Evolutionary conservation across 2,329 filamentous ascomycete species (phyloP).

Genomic region (Aspergillus sp.): DNA sequence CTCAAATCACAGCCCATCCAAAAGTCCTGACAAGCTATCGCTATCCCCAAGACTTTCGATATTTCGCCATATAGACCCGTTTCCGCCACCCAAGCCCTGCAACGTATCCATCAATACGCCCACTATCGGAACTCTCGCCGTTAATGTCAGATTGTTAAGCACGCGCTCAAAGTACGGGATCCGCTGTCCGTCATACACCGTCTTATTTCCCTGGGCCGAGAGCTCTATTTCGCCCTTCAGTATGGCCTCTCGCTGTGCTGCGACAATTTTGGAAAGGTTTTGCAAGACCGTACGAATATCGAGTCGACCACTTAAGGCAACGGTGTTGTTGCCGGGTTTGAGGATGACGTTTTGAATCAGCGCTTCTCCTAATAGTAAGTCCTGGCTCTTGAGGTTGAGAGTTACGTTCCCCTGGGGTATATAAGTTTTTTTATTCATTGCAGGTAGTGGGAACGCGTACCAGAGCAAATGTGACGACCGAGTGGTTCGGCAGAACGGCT

Average conservation of each 20-base stretch:
- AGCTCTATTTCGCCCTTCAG: conserved; percentile 43
- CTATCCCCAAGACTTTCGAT: background rate
- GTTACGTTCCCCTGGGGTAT: conserved; percentile 44
- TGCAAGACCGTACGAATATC: conserved; percentile 39
- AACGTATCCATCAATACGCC: conserved; percentile 36
- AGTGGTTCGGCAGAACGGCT: conserved; percentile 48
- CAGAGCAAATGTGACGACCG: conserved; percentile 41
- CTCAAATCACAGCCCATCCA: background rate
- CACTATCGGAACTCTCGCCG: conserved; percentile 39
- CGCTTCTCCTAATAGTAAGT: conserved; percentile 42
- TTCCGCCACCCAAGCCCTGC: conserved; percentile 2
- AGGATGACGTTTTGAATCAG: conserved; percentile 42
- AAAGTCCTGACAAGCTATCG: background rate
- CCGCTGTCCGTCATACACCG: conserved; percentile 44
- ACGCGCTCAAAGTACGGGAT: conserved; percentile 48
- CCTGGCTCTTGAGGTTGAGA: conserved; percentile 44
- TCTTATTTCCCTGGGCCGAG: conserved; percentile 44
- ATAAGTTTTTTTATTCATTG: background rate
- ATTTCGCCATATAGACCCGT: background rate
- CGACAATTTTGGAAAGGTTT: conserved; percentile 45
- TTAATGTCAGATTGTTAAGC: conserved; percentile 41
- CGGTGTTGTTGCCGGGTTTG: conserved; percentile 45
- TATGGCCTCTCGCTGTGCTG: conserved; percentile 39
- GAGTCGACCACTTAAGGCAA: conserved; percentile 16
- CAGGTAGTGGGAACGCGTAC: conserved; percentile 4